Conservation (phyloP, 495 filamentous ascomycete species). For the Trichoderma gamsii region DNA sequence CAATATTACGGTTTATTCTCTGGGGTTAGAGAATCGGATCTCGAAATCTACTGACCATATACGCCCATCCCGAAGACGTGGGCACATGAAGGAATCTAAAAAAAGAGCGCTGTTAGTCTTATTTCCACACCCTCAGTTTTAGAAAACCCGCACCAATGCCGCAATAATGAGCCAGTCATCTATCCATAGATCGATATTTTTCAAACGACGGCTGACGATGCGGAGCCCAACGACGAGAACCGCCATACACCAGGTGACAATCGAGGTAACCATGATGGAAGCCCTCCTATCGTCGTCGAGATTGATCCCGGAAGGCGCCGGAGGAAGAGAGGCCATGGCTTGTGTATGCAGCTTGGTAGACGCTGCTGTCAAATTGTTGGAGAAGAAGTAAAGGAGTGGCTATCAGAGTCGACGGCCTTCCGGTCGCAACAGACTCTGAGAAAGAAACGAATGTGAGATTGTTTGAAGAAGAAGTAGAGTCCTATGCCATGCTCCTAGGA, state of each 20-base stretch:
- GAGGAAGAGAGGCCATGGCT: background rate
- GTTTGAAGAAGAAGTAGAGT: background rate
- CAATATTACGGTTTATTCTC: background rate
- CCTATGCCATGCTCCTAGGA: background rate
- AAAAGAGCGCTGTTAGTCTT: background rate
- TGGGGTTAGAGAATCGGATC: background rate
- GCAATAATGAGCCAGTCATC: slow-evolving; percentile 12
- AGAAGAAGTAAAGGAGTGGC: background rate
- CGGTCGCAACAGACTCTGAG: background rate
- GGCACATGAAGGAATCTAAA: background rate
- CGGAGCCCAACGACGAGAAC: background rate
- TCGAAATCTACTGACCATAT: background rate
- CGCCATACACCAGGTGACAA: background rate
- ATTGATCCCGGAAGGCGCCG: slow-evolving; percentile 2
- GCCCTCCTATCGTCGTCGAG: background rate
- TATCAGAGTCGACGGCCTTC: background rate
- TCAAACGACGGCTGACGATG: slow-evolving; percentile 1
- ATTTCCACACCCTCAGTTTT: background rate
- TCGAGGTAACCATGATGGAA: background rate
- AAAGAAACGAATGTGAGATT: background rate
- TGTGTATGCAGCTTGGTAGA: background rate
- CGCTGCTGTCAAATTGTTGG: background rate
- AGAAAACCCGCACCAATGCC: background rate
- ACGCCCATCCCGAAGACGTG: background rate
- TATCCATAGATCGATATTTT: background rate